phyloP scores from a whole-genome alignment of 495 filamentous ascomycete species.

The Hyphodiscus hymeniophilus region DNA sequence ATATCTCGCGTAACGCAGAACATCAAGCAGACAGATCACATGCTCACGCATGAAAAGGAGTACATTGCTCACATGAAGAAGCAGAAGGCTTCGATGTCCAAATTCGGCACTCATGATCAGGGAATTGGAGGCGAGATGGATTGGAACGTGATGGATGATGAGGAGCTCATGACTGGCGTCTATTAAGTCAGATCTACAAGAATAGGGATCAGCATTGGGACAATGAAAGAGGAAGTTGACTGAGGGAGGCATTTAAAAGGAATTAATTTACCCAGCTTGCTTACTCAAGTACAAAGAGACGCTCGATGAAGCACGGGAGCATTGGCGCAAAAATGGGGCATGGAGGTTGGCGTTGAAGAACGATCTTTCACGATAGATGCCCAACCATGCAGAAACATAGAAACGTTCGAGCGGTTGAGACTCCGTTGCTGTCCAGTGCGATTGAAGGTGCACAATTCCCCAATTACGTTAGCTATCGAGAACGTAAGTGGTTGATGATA shows the following conservation, averaged over 20 bases:
- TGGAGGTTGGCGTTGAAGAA: constrained; percentile 23
- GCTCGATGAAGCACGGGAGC: background rate
- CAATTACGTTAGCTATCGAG: too few species aligned
- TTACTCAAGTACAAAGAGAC: background rate
- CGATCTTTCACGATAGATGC: background rate
- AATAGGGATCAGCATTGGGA: background rate
- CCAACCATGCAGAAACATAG: too few species aligned
- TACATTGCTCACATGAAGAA: constrained; percentile 43
- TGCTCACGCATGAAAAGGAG: constrained; percentile 51
- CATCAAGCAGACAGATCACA: constrained; percentile 41
- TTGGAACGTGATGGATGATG: constrained; percentile 44
- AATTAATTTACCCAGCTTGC: constrained; percentile 6
- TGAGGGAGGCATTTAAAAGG: background rate
- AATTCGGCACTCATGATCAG: constrained; percentile 21
- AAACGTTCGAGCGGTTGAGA: too few species aligned
- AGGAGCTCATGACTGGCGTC: constrained; percentile 53
- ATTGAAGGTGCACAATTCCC: too few species aligned
- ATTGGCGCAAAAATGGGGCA: constrained; percentile 12
- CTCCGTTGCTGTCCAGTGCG: too few species aligned
- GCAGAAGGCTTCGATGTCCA: constrained; percentile 31
- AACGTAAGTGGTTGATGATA: too few species aligned
- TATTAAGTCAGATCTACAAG: constrained; percentile 2
- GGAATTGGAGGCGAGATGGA: constrained; percentile 18
- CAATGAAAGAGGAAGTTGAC: too few species aligned
- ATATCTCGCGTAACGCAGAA: constrained; percentile 35